Percentiles rank a stretch among this genome's conserved stretches.
phyloP scores from a whole-genome alignment of 2,329 filamentous ascomycete genomes.

The Epichloe aotearoae region DNA sequence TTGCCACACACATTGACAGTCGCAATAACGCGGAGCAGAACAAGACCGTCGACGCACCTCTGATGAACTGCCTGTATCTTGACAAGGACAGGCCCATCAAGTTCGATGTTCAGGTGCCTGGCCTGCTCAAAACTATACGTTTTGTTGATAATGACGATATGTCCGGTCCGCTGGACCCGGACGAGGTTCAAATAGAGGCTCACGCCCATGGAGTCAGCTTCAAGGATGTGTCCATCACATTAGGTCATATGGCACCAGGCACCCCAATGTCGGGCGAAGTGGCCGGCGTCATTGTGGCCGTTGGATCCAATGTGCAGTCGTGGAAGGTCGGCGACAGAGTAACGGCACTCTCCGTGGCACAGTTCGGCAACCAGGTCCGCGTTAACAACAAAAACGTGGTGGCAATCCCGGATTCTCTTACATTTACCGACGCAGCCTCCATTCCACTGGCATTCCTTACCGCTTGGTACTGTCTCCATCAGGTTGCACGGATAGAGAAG shows the following conservation, averaged over 20 bases:
- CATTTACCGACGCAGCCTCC: not conserved
- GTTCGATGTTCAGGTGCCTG: no score
- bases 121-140: no score
- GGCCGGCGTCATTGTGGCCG: not conserved
- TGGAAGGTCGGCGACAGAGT: not conserved
- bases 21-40: no score
- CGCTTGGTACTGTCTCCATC: not conserved
- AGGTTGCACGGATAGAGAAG: not conserved
- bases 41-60: no score
- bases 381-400: not conserved
- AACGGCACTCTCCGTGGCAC: no score
- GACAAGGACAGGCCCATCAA: no score
- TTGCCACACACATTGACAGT: no score
- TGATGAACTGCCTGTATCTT: no score
- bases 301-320: not conserved
- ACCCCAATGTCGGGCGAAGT: not conserved
- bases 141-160: no score
- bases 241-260: not conserved
- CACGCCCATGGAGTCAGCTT: not conserved
- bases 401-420: not conserved
- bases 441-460: not conserved
- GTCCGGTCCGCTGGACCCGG: not conserved
- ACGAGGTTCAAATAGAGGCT: not conserved
- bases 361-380: no score
- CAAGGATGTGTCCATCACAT: not conserved